A percentile compares a stretch with the other conserved stretches of the same genome.
These are phyloP conservation scores for Umbelopsis sp. DNA, from an alignment of 192 early-diverging fungal species.

Conservation along the genomic window DNA sequence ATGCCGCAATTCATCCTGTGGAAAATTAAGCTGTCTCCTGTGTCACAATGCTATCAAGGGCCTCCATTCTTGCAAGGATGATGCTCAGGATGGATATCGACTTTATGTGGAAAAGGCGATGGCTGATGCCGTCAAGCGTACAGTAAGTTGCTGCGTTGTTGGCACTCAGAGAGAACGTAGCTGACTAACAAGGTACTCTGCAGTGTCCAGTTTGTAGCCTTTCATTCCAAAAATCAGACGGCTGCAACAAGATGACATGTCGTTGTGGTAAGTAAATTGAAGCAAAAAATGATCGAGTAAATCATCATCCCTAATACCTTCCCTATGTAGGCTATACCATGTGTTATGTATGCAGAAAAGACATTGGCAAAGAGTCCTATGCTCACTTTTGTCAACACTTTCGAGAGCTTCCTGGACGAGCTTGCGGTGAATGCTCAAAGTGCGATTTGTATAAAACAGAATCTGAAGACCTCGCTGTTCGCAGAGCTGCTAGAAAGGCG, in stretches of 20 bases:
- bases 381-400: constrained; percentile 67
- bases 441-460: constrained; percentile 63
- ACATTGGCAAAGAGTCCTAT: constrained; percentile 58
- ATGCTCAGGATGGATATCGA: constrained; percentile 52
- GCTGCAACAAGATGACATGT: constrained; percentile 70
- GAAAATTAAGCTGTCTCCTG: constrained; percentile 44
- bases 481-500: constrained; percentile 49
- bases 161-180: background rate
- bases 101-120: constrained; percentile 65
- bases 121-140: constrained; percentile 63
- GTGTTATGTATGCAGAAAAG: constrained; percentile 67
- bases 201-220: constrained; percentile 60
- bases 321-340: constrained; percentile 48
- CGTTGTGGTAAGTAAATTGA: constrained; percentile 44
- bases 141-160: constrained; percentile 42
- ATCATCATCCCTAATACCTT: background rate
- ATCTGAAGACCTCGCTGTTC: constrained; percentile 47
- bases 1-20: constrained; percentile 54
- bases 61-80: constrained; percentile 53
- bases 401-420: constrained; percentile 48
- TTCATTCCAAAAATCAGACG: constrained; percentile 58
- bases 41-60: constrained; percentile 48
- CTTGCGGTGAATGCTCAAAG: constrained; percentile 52
- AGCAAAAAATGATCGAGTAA: background rate
- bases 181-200: background rate